Evolutionary conservation across 2,329 filamentous ascomycete species (phyloP).

Genomic region (Diatrype stigma): DNA sequence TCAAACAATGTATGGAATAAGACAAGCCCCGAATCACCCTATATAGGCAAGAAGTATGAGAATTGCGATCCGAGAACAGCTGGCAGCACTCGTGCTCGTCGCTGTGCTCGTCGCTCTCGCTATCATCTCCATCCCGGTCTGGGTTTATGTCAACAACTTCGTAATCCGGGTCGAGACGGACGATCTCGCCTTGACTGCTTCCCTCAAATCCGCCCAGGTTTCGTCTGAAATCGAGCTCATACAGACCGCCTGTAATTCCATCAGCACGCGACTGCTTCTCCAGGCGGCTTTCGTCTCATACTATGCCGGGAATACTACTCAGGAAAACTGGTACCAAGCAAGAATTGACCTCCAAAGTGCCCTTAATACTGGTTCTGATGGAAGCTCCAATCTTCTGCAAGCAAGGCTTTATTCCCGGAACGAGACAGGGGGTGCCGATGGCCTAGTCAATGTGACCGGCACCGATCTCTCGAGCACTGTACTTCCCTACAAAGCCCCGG

Average conservation of each 20-base stretch:
- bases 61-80: constrained; percentile 82
- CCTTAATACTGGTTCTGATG: constrained; percentile 54
- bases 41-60: constrained; percentile 56
- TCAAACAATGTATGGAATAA: constrained; percentile 28
- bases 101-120: constrained; percentile 71
- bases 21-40: constrained; percentile 17
- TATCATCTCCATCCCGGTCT: constrained; percentile 75
- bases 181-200: constrained; percentile 72
- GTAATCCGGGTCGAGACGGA: constrained; percentile 50
- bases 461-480: constrained; percentile 43
- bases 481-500: constrained; percentile 57
- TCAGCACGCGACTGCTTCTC: constrained; percentile 62
- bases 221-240: constrained; percentile 75
- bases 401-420: constrained; percentile 70
- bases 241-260: constrained; percentile 67
- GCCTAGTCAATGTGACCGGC: constrained; percentile 63
- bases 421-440: constrained; percentile 47
- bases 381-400: constrained; percentile 58
- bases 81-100: constrained; percentile 73
- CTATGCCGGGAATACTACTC: constrained; percentile 51
- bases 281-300: constrained; percentile 50
- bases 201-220: constrained; percentile 80
- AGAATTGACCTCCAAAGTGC: constrained; percentile 66
- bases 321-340: constrained; percentile 57
- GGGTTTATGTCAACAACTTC: constrained; percentile 54